These are phyloP conservation scores for Anethum foeniculum DNA, from an alignment of 140 eudicot genomes.

Conservation along the genomic window DNA sequence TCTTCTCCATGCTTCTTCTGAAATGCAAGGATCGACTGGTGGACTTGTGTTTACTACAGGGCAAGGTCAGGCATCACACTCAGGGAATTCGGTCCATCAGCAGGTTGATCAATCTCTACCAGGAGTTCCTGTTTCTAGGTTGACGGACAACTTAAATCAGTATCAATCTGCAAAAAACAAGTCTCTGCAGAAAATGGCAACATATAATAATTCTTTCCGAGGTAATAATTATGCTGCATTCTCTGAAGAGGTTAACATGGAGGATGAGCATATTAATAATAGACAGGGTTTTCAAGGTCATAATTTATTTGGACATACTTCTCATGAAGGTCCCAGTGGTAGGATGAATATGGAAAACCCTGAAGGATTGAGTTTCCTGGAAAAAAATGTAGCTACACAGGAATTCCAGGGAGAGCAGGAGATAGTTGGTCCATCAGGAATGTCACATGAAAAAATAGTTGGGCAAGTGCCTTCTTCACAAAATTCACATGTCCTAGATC, in stretches of 20 bases:
- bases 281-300: slow-evolving; percentile 41
- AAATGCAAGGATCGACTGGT: slow-evolving; percentile 43
- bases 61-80: slow-evolving; percentile 51
- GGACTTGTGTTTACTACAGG: slow-evolving; percentile 47
- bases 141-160: slow-evolving; percentile 40
- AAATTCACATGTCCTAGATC: slow-evolving; percentile 49
- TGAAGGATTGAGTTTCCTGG: slow-evolving; percentile 33
- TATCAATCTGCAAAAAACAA: slow-evolving; percentile 34
- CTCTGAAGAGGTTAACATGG: slow-evolving; percentile 37
- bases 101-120: slow-evolving; percentile 69
- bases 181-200: slow-evolving; percentile 30
- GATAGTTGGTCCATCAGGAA: slow-evolving; percentile 24
- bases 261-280: slow-evolving; percentile 21
- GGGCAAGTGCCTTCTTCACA: slow-evolving; percentile 23
- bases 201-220: slow-evolving; percentile 33
- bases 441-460: slow-evolving; percentile 27
- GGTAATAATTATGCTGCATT: slow-evolving; percentile 36
- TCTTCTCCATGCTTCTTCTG: slow-evolving; percentile 47
- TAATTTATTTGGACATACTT: slow-evolving; percentile 36
- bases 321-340: slow-evolving; percentile 39
- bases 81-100: slow-evolving; percentile 45
- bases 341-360: slow-evolving; percentile 36
- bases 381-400: slow-evolving; percentile 28
- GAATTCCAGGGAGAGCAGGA: slow-evolving; percentile 31
- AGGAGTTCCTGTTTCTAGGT: slow-evolving; percentile 68